Evolutionary conservation across 1,139 yeast genomes (phyloP), one percentile per base, ranked within the genome.

Genomic region (Hyphopichia burtonii): DNA sequence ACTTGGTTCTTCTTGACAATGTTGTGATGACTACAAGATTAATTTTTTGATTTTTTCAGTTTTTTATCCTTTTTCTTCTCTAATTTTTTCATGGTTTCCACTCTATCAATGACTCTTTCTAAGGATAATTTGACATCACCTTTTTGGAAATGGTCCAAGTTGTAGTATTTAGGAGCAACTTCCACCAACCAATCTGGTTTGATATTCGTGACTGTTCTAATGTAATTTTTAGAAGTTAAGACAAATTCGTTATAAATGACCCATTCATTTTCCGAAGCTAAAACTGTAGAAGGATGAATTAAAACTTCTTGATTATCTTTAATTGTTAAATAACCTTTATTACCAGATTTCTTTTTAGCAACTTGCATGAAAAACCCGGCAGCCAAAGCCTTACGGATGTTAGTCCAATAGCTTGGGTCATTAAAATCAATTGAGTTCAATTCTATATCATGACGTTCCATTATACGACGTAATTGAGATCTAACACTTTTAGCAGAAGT

Each of bases 311-410:
- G 99, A 63, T 91, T 90, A 64, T 93, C 99, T 66, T 90, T 90
- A 41, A 91, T 86, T 0, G 99, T 93, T 52, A 86, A 76, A 63
- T 85, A 93, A 18, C 85, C 90, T 55, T 72, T 72, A 58, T 80
- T 83, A 39, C 84, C 82, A 35, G 86, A 84, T 44, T 85, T 78
- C 61, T 78, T 83, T 70, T 91, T 91, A 36, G 98, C 99, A 41
- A 87, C 96, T 70, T 93, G 99, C 98, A 93, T 91, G 72, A 93
- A 93, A 63, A 90, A 91, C 2, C 99, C 99, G n/a, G 90, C 81
- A 8, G 89, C 78, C 43, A 93, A 69, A 0, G 99, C 96, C 63
- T 86, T 85, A 47, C 95, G 78, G 50, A 93, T 83, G 55, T 88
- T 86, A 51, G 77, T 81, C 63, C 79, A 78, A 63, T 85, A 90